phyloP scores from a whole-genome alignment of 441 rosid species.

The Euphorbia celastroides region DNA sequence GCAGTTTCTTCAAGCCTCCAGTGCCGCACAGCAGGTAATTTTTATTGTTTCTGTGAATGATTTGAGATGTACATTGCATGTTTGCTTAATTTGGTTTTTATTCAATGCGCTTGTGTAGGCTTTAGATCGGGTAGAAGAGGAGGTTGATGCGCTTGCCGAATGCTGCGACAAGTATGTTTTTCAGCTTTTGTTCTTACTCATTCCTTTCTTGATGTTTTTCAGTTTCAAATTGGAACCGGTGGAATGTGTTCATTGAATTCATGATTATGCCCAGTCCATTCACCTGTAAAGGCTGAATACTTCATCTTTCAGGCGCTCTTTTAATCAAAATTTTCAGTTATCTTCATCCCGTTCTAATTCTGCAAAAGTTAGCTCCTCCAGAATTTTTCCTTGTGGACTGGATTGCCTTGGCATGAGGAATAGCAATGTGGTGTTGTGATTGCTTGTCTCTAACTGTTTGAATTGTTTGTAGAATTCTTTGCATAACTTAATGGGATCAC shows the following conservation, averaged over 20 bases:
- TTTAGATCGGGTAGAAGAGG: slow-evolving; percentile 90
- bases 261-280: not conserved
- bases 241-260: not conserved
- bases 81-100: not conserved
- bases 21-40: slow-evolving; percentile 57
- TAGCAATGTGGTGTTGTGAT: not conserved
- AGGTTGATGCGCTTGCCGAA: slow-evolving; percentile 79
- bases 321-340: not conserved
- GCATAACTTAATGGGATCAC: not conserved
- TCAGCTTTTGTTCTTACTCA: not conserved
- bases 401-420: not conserved
- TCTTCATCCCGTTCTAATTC: not conserved
- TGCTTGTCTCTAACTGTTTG: not conserved
- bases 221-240: not conserved
- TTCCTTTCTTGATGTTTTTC: not conserved
- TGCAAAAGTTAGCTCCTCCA: not conserved
- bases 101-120: slow-evolving; percentile 30
- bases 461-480: not conserved
- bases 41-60: not conserved
- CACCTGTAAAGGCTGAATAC: not conserved
- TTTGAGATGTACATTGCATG: not conserved
- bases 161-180: slow-evolving; percentile 72
- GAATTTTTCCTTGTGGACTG: not conserved
- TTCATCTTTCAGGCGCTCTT: not conserved
- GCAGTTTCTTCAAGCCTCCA: slow-evolving; percentile 78